Evolutionary conservation across 495 filamentous ascomycete species (phyloP).

Genomic region (Xylaria curta): DNA sequence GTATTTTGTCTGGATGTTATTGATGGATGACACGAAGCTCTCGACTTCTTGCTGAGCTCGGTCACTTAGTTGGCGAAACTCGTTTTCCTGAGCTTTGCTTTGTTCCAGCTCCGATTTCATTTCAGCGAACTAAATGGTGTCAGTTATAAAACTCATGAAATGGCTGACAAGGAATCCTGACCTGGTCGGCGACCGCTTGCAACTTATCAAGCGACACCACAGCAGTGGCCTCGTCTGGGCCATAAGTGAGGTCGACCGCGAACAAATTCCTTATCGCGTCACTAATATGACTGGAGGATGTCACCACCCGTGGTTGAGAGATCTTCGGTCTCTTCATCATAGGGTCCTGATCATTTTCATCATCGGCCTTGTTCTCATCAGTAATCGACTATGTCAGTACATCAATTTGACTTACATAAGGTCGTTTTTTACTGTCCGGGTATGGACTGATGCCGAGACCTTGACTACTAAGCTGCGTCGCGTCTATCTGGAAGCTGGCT

Average conservation of each 20-base stretch:
- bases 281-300: constrained; percentile 32
- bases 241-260: constrained; percentile 27
- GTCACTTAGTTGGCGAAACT: constrained; percentile 38
- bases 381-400: neutral
- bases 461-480: constrained; percentile 23
- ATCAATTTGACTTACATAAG: constrained; percentile 39
- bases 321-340: constrained; percentile 35
- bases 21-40: constrained; percentile 36
- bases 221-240: constrained; percentile 29
- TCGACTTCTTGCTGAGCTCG: constrained; percentile 41
- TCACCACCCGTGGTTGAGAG: constrained; percentile 37
- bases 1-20: constrained; percentile 39
- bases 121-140: constrained; percentile 36
- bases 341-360: constrained; percentile 37
- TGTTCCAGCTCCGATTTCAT: constrained; percentile 38
- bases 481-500: constrained; percentile 23
- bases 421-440: constrained; percentile 44
- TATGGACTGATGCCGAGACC: constrained; percentile 21
- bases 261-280: constrained; percentile 34
- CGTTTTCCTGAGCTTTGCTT: constrained; percentile 33
- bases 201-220: constrained; percentile 43
- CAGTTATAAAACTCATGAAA: neutral
- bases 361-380: constrained; percentile 34
- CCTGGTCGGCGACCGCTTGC: constrained; percentile 44
- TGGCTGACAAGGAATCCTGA: constrained; percentile 24